Percentiles rank a stretch among this genome's conserved stretches.
phyloP scores from a whole-genome alignment of 768 basidiomycete genomes.

The Trametes cubensis region DNA sequence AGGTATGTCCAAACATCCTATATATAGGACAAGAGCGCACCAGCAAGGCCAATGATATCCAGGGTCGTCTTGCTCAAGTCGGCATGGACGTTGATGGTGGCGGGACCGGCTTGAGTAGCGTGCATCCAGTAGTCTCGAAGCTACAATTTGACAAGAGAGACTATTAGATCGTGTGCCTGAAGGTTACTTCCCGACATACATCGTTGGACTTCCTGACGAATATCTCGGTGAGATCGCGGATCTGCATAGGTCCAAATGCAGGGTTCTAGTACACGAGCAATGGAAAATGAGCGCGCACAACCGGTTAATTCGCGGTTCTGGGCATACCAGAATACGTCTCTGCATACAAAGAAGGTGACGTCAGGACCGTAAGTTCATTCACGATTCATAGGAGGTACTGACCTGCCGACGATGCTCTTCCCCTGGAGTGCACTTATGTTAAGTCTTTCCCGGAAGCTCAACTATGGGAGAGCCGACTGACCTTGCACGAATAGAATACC shows the following conservation, averaged over 20 bases:
- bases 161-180: no score
- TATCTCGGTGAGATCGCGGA: conserved; percentile 57
- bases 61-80: conserved; percentile 41
- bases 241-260: conserved; percentile 62
- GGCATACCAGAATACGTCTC: conserved; percentile 35
- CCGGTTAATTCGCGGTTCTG: not conserved
- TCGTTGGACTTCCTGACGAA: conserved; percentile 58
- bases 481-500: not conserved
- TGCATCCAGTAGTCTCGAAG: conserved; percentile 15
- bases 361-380: not conserved
- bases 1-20: not conserved
- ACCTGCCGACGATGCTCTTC: not conserved
- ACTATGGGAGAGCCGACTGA: not conserved
- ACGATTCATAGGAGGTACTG: not conserved
- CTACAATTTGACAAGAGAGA: not conserved
- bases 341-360: not conserved
- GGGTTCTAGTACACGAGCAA: conserved; percentile 50
- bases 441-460: not conserved
- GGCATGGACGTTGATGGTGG: conserved; percentile 34
- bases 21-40: conserved; percentile 22
- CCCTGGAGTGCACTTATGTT: not conserved
- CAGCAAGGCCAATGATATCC: conserved; percentile 46
- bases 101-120: conserved; percentile 11
- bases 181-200: conserved; percentile 34
- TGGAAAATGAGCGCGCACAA: not conserved